Conservation (phyloP, 2,329 filamentous ascomycete species). For the Aspergillus sojae region DNA sequence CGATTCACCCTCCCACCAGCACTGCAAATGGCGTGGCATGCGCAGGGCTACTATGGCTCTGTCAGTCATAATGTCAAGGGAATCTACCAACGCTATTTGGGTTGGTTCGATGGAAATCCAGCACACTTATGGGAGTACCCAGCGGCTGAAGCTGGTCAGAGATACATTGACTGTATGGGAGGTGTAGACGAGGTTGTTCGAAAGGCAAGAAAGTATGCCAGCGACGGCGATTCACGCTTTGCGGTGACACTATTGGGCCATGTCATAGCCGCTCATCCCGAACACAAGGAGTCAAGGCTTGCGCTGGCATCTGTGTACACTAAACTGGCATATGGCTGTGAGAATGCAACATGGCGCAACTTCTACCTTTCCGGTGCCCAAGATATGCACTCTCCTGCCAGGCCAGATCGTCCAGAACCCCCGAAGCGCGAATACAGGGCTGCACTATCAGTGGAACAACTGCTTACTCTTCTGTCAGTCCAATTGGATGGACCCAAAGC, state of each 20-base stretch:
- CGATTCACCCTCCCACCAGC: constrained; percentile 35
- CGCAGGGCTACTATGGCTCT: constrained; percentile 42
- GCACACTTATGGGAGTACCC: constrained; percentile 42
- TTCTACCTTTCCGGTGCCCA: constrained; percentile 40
- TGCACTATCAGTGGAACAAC: constrained; percentile 20
- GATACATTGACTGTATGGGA: constrained; percentile 44
- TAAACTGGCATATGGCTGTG: constrained; percentile 39
- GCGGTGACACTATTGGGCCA: constrained; percentile 44
- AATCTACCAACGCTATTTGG: constrained; percentile 40
- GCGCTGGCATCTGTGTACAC: constrained; percentile 36
- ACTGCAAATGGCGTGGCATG: constrained; percentile 34
- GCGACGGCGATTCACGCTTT: constrained; percentile 40
- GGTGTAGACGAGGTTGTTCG: constrained; percentile 34
- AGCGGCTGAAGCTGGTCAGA: constrained; percentile 33
- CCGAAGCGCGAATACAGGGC: constrained; percentile 12
- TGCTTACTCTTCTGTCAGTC: constrained; percentile 22
- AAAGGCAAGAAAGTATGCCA: constrained; percentile 32
- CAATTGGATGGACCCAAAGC: constrained; percentile 21
- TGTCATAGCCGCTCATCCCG: constrained; percentile 31
- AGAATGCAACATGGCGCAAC: constrained; percentile 48
- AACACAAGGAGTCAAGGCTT: constrained; percentile 13
- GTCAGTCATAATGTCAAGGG: constrained; percentile 46
- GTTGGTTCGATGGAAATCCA: constrained; percentile 39
- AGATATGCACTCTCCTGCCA: constrained; percentile 23
- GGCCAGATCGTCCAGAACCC: background rate